These are phyloP conservation scores for Zygosaccharomyces pseudobailii DNA, from an alignment of 1,139 yeast species.

Conservation along the genomic window DNA sequence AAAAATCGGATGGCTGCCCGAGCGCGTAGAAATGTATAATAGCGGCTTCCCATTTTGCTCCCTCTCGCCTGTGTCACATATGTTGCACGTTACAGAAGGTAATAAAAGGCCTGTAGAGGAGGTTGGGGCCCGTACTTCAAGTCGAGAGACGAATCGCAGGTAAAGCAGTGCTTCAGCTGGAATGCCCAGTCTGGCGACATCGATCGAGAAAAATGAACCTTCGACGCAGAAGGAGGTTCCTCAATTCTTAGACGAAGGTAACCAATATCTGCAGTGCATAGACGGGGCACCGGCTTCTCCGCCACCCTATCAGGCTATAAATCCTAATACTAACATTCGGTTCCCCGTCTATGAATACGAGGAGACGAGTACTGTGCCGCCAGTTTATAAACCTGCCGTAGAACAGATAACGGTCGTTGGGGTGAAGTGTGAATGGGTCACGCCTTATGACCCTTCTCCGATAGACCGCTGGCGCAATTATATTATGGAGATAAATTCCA, in stretches of 20 bases:
- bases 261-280: slow-evolving; percentile 38
- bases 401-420: slow-evolving; percentile 49
- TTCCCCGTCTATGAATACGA: slow-evolving; percentile 45
- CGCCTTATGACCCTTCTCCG: slow-evolving; percentile 61
- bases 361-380: slow-evolving; percentile 39
- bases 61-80: not conserved
- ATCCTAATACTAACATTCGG: slow-evolving; percentile 37
- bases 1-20: not conserved
- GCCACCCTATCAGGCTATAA: slow-evolving; percentile 39
- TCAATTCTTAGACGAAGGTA: slow-evolving; percentile 14
- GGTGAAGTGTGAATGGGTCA: slow-evolving; percentile 60
- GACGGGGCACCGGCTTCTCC: slow-evolving; percentile 51
- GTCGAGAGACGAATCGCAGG: not conserved
- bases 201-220: not conserved
- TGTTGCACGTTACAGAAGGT: not conserved
- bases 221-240: slow-evolving; percentile 2
- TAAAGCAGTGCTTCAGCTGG: not conserved
- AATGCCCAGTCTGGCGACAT: slow-evolving; percentile 1
- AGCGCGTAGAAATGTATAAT: not conserved
- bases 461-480: slow-evolving; percentile 59
- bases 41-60: not conserved
- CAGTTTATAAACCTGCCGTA: slow-evolving; percentile 54
- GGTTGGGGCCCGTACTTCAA: not conserved
- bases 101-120: too few relatives aligned
- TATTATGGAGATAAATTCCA: slow-evolving; percentile 65